Base-by-base conservation (phyloP, 2,329 filamentous ascomycete species). In the Cladosporium sp. region DNA sequence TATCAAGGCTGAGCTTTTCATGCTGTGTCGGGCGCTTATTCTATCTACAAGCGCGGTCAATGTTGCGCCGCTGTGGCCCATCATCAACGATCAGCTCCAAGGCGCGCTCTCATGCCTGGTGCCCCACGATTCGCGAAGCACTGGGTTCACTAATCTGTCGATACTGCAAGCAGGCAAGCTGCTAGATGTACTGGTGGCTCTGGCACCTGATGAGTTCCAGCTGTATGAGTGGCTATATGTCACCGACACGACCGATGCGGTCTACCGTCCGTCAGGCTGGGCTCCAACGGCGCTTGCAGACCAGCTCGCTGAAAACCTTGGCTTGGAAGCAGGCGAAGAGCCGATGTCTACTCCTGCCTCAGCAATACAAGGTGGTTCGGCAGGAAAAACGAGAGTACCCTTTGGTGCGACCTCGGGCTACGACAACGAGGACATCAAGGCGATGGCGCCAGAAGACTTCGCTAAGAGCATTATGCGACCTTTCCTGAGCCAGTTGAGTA, bases 211-310 rank as follows among this genome's bases (percentile, higher is more conserved):
- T 71, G 95, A 99, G 76, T 99, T 98, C 79, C 95, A 98, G 78
- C 86, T 98, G n/a, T 90, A 96, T 73, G 92, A 97, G 81, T 99
- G 95, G 95, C 86, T 98, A 4, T 99, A 97, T 77, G 89, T 99
- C 64, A 96, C 93, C 1, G 95, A 99, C 78, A 98, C 94, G 16
- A 93, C 97, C 69, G 95, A 99, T 73, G 93, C 95, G 1, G 91
- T 99, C 37, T 96, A 99, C 78, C 88, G 91, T 14, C 89, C 92
- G 0, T 80, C 87, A 16, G 81, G 83, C 61, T 89, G 89, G 79
- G 85, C 88, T 67, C 85, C 92, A 1, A 81, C 91, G 2, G 92
- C 92, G 2, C 84, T 98, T 5, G 90, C 91, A 0, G 95, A 98
- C 72, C 91, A 95, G 72, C 83, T 97, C 10, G 90, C 91, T 0